Evolutionary conservation across 2,329 filamentous ascomycete species (phyloP), one percentile per base, ranked within the genome.

Genomic region (Chaetomiaceae sp.): DNA sequence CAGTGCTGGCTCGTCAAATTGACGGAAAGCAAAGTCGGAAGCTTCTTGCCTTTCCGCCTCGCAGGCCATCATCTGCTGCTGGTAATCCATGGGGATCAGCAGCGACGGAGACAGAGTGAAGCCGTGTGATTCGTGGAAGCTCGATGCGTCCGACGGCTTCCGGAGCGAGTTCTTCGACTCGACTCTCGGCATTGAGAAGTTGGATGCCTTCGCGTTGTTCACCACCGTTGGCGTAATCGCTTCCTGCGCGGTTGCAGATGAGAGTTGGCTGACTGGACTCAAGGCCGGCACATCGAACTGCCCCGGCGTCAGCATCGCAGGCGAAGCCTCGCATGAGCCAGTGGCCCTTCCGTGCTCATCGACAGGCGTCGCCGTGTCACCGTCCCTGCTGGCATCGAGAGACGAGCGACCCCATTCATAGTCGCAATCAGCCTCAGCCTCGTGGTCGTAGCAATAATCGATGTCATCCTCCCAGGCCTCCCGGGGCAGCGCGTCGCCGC

Each of bases 381-480:
- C 58, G 12, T 65, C 67, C 42, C 64, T 63, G 19, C 56, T 60
- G 33, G 68, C 49, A 38, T 81, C 78, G 42, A 75, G 56, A 0
- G 78, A 82, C 3, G 72, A 67, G 14, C 75, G 73, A 48, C 81
- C 77, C 80, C 80, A 84, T 36, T 80, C 74, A 55, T 81, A 84
- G 51, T 84, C 75, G 58, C 78, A 84, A 61, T 83, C 71, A 7
- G 79, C 81, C 60, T 84, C 81, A 11, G 74, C 79, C 53, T 80
- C 81, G 55, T 85, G 78, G 53, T 84, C 80, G 57, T 85, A 85
- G 58, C 78, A 83, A 62, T 83, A 85, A 58, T 85, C 81, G 50
- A 85, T 84, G 51, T 79, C 79, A 42, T 83, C 79, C 56, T 85
- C 81, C 81, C 81, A 85, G 54, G 68, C 81, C 55, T 74, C 71